phyloP scores from a whole-genome alignment of 495 filamentous ascomycete genomes.

The Staphylotrichum longicolle region DNA sequence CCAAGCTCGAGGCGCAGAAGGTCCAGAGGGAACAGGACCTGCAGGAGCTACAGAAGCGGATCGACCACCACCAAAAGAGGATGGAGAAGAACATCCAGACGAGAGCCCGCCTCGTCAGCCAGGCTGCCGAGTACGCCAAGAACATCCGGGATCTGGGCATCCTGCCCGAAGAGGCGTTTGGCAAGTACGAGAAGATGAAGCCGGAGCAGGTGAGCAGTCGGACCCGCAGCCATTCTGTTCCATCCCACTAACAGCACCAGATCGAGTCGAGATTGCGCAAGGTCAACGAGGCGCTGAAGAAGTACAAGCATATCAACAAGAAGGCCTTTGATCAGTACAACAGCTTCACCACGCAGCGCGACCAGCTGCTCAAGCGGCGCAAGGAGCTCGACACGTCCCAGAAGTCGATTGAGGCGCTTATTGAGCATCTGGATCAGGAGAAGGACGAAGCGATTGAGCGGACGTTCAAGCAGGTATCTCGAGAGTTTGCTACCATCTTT shows the following conservation, averaged over 20 bases:
- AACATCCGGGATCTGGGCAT: slow-evolving; percentile 93
- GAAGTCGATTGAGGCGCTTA: slow-evolving; percentile 82
- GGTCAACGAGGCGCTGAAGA: slow-evolving; percentile 90
- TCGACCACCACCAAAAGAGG: slow-evolving; percentile 83
- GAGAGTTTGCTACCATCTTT: slow-evolving; percentile 88
- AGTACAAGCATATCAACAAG: slow-evolving; percentile 97
- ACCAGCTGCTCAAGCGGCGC: slow-evolving; percentile 74
- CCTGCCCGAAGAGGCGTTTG: slow-evolving; percentile 90
- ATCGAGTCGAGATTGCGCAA: slow-evolving; percentile 86
- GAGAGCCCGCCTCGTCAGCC: slow-evolving; percentile 70
- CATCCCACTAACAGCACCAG: slow-evolving; percentile 37
- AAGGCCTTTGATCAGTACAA: slow-evolving; percentile 99
- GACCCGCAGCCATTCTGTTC: too few relatives aligned
- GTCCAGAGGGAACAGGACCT: slow-evolving; percentile 63
- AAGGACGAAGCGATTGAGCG: slow-evolving; percentile 97
- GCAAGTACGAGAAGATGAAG: slow-evolving; percentile 78
- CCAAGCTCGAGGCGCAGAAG: slow-evolving; percentile 61
- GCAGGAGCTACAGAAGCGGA: slow-evolving; percentile 73
- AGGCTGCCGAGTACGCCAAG: slow-evolving; percentile 72
- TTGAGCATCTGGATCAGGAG: slow-evolving; percentile 85
- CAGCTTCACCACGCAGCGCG: slow-evolving; percentile 89
- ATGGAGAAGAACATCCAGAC: slow-evolving; percentile 91
- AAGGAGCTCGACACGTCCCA: slow-evolving; percentile 82
- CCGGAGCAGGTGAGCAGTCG: slow-evolving; percentile 59
- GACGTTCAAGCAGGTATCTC: slow-evolving; percentile 95